These are phyloP conservation scores for Ophiognomonia clavigignenti-juglandacearum DNA, from an alignment of 2,329 filamentous ascomycete species.

Conservation along the genomic window DNA sequence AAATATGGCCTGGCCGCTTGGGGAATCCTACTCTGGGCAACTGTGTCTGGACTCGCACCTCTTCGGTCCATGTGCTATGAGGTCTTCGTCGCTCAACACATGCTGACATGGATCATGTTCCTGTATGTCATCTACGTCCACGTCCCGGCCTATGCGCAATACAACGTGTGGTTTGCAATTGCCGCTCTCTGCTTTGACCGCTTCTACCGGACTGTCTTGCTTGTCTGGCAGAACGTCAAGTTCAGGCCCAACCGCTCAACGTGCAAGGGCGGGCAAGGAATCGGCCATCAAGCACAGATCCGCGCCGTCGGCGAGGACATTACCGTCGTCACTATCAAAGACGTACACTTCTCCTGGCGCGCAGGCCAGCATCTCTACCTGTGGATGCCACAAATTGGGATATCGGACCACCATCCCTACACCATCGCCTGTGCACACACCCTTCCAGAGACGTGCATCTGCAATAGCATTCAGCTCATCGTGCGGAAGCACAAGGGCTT, in stretches of 20 bases:
- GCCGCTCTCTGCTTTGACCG: slow-evolving; percentile 60
- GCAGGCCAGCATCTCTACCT: slow-evolving; percentile 58
- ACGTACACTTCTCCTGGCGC: slow-evolving; percentile 55
- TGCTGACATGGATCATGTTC: slow-evolving; percentile 56
- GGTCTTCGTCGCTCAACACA: slow-evolving; percentile 64
- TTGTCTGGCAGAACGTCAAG: slow-evolving; percentile 50
- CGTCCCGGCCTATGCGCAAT: slow-evolving; percentile 52
- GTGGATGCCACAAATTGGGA: slow-evolving; percentile 51
- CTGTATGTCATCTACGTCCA: slow-evolving; percentile 61
- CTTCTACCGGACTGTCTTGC: slow-evolving; percentile 41
- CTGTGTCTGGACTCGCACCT: slow-evolving; percentile 57
- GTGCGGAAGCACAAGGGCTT: slow-evolving; percentile 53
- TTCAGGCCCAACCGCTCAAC: slow-evolving; percentile 33
- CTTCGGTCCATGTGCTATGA: slow-evolving; percentile 65
- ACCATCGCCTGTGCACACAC: slow-evolving; percentile 55
- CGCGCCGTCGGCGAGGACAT: slow-evolving; percentile 44
- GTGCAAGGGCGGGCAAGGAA: slow-evolving; percentile 41
- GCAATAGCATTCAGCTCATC: slow-evolving; percentile 56
- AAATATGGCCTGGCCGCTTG: slow-evolving; percentile 65
- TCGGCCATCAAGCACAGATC: slow-evolving; percentile 50
- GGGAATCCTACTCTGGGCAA: slow-evolving; percentile 61
- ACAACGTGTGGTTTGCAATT: slow-evolving; percentile 63
- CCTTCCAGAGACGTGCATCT: slow-evolving; percentile 45
- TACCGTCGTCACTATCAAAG: slow-evolving; percentile 55
- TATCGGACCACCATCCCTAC: slow-evolving; percentile 55